Base-by-base conservation (phyloP, 306 rosid species). In the Glycine soja region DNA sequence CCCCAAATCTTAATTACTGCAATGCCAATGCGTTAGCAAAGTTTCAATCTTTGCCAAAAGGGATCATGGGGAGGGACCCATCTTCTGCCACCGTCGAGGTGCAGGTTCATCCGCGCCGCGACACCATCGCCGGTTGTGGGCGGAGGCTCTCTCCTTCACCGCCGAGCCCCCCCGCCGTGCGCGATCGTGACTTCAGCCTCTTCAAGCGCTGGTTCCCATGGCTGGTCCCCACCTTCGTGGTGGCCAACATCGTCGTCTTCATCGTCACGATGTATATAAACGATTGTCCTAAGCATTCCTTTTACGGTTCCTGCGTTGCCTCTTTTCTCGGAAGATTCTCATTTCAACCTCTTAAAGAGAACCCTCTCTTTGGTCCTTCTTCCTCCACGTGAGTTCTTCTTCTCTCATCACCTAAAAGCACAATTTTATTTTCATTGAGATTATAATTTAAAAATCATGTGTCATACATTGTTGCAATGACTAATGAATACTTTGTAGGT, bases 301-400 rank as follows among this genome's bases (percentile, higher is more conserved):
- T 46, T 0, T 6, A 4, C 6, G 45, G 8, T 61, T 75, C 88
- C 3, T 91, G 97, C 72, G 61, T 93, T 80, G 90, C 54, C 18
- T 47, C 86, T 18, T 93, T 90, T 77, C 82, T 93, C 16, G 97
- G 97, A n/a, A 86, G 94, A 43, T 85, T 93, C 83, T 86, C 97
- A 3, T 93, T 93, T 81, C 94, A 93, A 76, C 89, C 97, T 5
- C 83, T 93, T 13, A 91, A 87, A 18, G 96, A 93, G 68, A 93
- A 93, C 53, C 97, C 92, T 18, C 94, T 93, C 84, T 85, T 93
- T 11, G 97, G 96, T 52, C 97, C 97, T 82, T 93, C 97, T 88
- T 77, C 96, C 43, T 14, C 78, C 47, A 88, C 97, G 97, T 93
- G 65, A 86, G 87, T 72, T 76, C 8, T 40, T 11, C 19, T 74